Percentiles rank a stretch among this genome's conserved stretches.
Conservation (phyloP, 495 filamentous ascomycete species). For the Lasiosphaeria miniovina region DNA sequence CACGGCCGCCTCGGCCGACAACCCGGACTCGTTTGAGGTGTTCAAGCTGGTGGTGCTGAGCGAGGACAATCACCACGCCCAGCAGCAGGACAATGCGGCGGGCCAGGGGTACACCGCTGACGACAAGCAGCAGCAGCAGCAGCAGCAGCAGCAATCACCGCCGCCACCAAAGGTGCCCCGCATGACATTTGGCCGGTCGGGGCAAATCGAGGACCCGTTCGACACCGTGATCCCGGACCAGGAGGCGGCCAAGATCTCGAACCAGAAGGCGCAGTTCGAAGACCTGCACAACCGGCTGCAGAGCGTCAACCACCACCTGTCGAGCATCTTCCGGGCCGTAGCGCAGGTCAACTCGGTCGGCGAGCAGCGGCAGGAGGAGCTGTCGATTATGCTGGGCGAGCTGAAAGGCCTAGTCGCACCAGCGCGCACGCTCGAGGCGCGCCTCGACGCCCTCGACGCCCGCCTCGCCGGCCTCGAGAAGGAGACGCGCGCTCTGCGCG, state of each 20-base stretch:
- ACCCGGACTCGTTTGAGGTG: constrained; percentile 89
- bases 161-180: constrained; percentile 6
- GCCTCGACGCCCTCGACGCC: constrained; percentile 36
- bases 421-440: constrained; percentile 31
- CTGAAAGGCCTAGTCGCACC: constrained; percentile 33
- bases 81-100: constrained; percentile 22
- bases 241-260: constrained; percentile 23
- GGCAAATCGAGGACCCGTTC: constrained; percentile 35
- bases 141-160: constrained; percentile 2
- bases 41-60: constrained; percentile 77
- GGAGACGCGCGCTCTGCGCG: constrained; percentile 57
- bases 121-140: constrained; percentile 21
- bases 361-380: constrained; percentile 60
- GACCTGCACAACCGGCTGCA: constrained; percentile 82
- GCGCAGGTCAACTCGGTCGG: constrained; percentile 45
- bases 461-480: constrained; percentile 62
- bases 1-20: constrained; percentile 83
- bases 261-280: constrained; percentile 59
- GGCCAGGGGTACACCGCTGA: constrained; percentile 25
- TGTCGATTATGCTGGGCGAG: constrained; percentile 37
- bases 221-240: constrained; percentile 45
- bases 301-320: constrained; percentile 67
- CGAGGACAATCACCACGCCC: constrained; percentile 40
- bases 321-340: constrained; percentile 64
- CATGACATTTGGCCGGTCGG: constrained; percentile 22